phyloP scores from a whole-genome alignment of 352 stramenopile species.

The Phytophthora fragariae region DNA sequence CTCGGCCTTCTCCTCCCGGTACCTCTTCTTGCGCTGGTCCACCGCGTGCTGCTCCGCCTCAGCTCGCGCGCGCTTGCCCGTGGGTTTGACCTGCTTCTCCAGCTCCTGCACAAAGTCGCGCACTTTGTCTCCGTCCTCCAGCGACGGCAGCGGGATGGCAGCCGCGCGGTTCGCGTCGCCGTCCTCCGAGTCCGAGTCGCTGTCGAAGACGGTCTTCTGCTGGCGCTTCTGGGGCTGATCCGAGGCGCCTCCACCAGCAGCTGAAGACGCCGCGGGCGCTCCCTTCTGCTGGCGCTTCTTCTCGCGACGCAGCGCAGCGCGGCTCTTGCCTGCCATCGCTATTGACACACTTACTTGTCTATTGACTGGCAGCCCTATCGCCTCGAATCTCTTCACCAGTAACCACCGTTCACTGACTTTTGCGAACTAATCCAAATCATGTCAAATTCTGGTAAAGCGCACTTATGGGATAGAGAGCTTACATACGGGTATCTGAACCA shows the following conservation, averaged over 20 bases:
- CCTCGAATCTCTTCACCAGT: neutral
- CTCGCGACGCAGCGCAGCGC: slow-evolving; percentile 50
- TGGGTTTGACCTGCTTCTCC: slow-evolving; percentile 30
- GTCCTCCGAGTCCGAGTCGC: slow-evolving; percentile 55
- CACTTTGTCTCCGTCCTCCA: slow-evolving; percentile 66
- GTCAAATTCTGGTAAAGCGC: no score
- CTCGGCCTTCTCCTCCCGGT: slow-evolving; percentile 72
- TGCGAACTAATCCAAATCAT: neutral
- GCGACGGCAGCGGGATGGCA: slow-evolving; percentile 68
- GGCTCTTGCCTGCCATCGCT: slow-evolving; percentile 49
- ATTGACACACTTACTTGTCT: neutral
- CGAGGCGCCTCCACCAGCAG: neutral
- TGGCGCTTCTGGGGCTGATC: slow-evolving; percentile 20
- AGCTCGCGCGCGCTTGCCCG: slow-evolving; percentile 59
- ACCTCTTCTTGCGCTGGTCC: slow-evolving; percentile 64
- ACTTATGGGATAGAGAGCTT: no score
- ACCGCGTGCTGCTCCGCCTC: slow-evolving; percentile 66
- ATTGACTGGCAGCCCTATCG: slow-evolving; percentile 12
- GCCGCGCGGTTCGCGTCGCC: slow-evolving; percentile 39
- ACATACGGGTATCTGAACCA: no score
- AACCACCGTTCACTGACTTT: slow-evolving; percentile 4
- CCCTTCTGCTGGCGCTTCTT: slow-evolving; percentile 48
- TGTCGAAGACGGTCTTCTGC: slow-evolving; percentile 42
- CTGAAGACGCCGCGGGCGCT: neutral
- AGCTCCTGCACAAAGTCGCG: slow-evolving; percentile 72